Evolutionary conservation across 2,329 filamentous ascomycete species (phyloP).

Genomic region (Ambrosiella beaveri): DNA sequence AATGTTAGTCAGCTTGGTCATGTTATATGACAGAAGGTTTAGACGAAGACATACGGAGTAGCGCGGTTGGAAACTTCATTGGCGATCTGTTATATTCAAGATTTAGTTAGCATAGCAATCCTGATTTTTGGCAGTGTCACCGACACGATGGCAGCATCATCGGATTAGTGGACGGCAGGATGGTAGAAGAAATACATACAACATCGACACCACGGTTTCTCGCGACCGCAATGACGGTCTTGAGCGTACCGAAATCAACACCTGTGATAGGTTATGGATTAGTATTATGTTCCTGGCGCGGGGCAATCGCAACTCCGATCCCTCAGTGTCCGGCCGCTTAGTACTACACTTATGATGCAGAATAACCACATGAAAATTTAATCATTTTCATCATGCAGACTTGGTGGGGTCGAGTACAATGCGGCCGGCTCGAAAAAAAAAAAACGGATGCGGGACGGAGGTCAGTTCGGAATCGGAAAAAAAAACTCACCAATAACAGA

Average conservation of each 20-base stretch:
- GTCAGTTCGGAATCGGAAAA: background rate
- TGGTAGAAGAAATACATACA: slow-evolving; percentile 40
- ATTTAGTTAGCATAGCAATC: background rate
- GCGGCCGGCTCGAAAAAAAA: background rate
- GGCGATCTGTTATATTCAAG: slow-evolving; percentile 48
- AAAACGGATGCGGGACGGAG: background rate
- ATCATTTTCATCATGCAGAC: background rate
- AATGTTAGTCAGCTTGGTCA: slow-evolving; percentile 12
- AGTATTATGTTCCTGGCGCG: background rate
- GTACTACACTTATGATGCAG: background rate
- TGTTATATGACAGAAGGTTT: background rate
- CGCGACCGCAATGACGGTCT: slow-evolving; percentile 93
- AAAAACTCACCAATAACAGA: slow-evolving; percentile 12
- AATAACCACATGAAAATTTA: background rate
- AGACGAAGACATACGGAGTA: slow-evolving; percentile 63
- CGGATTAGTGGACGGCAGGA: background rate
- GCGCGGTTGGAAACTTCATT: slow-evolving; percentile 98
- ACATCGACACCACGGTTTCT: slow-evolving; percentile 98
- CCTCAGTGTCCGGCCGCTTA: background rate
- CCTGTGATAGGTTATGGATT: slow-evolving; percentile 27
- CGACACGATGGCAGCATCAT: background rate
- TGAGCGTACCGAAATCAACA: slow-evolving; percentile 89
- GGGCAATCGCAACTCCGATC: background rate
- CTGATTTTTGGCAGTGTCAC: background rate
- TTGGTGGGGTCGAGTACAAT: background rate